A percentile compares a stretch with the other conserved stretches of the same genome.
These are phyloP conservation scores for Fusarium verrucosum DNA, from an alignment of 2,329 filamentous ascomycete species.

Conservation along the genomic window DNA sequence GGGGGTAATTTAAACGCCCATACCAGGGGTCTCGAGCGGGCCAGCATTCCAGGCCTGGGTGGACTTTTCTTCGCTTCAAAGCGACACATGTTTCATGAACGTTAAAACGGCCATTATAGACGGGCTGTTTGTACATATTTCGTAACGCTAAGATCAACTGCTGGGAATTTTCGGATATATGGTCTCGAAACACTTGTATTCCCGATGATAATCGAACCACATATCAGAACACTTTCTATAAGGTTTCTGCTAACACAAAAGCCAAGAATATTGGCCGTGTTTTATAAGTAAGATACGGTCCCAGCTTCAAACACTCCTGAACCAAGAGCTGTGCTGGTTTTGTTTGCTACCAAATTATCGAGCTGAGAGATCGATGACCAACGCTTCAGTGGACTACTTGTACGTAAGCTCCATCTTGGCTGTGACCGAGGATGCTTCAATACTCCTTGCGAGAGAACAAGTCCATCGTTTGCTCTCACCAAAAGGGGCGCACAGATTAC, in stretches of 20 bases:
- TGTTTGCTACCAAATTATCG: not conserved
- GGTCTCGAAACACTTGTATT: conserved; percentile 14
- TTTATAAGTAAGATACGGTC: not conserved
- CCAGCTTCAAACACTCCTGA: not conserved
- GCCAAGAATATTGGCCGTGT: not conserved
- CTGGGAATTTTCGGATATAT: conserved; percentile 7
- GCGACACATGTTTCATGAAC: conserved; percentile 34
- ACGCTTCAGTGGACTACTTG: not conserved
- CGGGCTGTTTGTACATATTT: conserved; percentile 2
- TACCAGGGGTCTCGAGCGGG: not conserved
- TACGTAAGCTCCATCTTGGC: not conserved
- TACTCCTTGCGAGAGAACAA: no score
- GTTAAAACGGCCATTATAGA: not conserved
- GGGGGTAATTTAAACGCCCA: conserved; percentile 8
- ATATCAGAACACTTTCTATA: not conserved
- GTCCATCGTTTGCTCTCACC: no score
- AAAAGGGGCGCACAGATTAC: no score
- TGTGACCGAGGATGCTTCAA: no score
- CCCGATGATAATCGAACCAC: conserved; percentile 13
- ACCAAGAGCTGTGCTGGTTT: not conserved
- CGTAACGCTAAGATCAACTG: conserved; percentile 7
- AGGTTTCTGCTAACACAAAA: not conserved
- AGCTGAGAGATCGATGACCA: not conserved
- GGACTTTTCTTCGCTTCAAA: conserved; percentile 21
- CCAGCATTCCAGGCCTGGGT: conserved; percentile 9